These are phyloP conservation scores for Leccinum pachyderme DNA, from an alignment of 1,284 basidiomycete genomes.

Conservation along the genomic window DNA sequence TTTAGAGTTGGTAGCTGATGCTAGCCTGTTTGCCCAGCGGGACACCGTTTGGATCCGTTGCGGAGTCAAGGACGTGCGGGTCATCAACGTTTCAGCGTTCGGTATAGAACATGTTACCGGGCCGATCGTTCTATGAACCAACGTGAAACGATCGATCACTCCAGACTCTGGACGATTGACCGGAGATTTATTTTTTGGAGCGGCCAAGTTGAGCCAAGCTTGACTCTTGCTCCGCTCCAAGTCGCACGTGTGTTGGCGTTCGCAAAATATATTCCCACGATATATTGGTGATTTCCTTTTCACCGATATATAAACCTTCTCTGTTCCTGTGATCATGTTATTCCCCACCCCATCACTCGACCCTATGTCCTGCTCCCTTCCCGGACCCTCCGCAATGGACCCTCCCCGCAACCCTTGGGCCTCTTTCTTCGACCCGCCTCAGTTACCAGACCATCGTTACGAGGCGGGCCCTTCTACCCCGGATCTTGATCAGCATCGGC, in stretches of 20 bases:
- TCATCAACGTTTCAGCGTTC: conserved; percentile 7
- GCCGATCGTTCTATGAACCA: background rate
- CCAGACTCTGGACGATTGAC: background rate
- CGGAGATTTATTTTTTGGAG: background rate
- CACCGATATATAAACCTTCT: conserved; percentile 13
- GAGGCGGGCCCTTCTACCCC: conserved; percentile 6
- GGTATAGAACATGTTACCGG: background rate
- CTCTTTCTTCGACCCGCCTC: conserved; percentile 1
- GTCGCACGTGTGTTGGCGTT: too few species aligned
- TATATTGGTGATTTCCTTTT: conserved; percentile 23
- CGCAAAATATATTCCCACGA: conserved; percentile 15
- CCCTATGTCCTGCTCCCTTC: background rate
- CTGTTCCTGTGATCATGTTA: conserved; percentile 3
- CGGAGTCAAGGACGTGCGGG: background rate
- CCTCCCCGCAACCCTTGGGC: conserved; percentile 14
- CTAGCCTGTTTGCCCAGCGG: background rate
- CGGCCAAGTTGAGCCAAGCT: background rate
- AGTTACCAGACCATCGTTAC: conserved; percentile 1
- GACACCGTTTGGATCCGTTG: background rate
- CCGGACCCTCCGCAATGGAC: conserved; percentile 5
- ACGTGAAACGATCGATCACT: conserved; percentile 1
- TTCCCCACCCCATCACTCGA: conserved; percentile 4
- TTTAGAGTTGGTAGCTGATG: too few species aligned
- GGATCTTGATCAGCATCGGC: conserved; percentile 30
- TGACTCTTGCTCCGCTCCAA: too few species aligned